Conservation (phyloP, 2,329 filamentous ascomycete species). For the Botrytis pseudocinerea region DNA sequence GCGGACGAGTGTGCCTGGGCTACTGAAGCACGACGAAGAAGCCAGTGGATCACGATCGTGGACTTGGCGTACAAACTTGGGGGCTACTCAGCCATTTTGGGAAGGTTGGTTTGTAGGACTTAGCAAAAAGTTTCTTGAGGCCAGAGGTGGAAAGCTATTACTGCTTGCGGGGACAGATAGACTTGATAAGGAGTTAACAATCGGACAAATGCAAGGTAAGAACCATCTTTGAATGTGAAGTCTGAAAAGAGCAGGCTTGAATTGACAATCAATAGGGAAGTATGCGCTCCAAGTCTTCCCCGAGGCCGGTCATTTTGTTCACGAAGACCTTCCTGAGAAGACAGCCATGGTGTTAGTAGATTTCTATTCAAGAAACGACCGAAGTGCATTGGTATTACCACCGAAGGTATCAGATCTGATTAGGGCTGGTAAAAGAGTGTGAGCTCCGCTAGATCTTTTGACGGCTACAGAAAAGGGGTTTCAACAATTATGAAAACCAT, state of each 20-base stretch:
- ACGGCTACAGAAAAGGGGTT: neutral
- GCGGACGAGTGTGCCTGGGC: slow-evolving; percentile 78
- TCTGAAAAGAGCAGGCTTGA: neutral
- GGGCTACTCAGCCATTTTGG: slow-evolving; percentile 86
- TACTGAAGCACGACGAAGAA: slow-evolving; percentile 58
- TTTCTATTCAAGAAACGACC: slow-evolving; percentile 89
- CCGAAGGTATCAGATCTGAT: slow-evolving; percentile 83
- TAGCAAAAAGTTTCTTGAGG: slow-evolving; percentile 82
- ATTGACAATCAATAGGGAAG: slow-evolving; percentile 60
- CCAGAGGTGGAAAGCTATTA: slow-evolving; percentile 79
- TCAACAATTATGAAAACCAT: neutral
- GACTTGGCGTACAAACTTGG: slow-evolving; percentile 85
- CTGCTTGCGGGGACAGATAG: slow-evolving; percentile 87
- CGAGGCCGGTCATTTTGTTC: slow-evolving; percentile 93
- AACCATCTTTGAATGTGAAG: neutral
- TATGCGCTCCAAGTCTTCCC: slow-evolving; percentile 95
- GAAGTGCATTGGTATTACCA: slow-evolving; percentile 79
- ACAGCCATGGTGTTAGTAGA: slow-evolving; percentile 83
- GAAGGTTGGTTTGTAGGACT: slow-evolving; percentile 89
- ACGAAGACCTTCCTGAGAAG: slow-evolving; percentile 91
- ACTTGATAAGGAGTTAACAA: slow-evolving; percentile 87
- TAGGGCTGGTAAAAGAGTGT: slow-evolving; percentile 60
- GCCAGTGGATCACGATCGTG: slow-evolving; percentile 47
- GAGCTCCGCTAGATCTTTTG: slow-evolving; percentile 2
- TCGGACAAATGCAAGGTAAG: slow-evolving; percentile 93